Evolutionary conservation across 306 rosid genomes (phyloP), one percentile per base, ranked within the genome.

Genomic region (Lagenaria siceraria): DNA sequence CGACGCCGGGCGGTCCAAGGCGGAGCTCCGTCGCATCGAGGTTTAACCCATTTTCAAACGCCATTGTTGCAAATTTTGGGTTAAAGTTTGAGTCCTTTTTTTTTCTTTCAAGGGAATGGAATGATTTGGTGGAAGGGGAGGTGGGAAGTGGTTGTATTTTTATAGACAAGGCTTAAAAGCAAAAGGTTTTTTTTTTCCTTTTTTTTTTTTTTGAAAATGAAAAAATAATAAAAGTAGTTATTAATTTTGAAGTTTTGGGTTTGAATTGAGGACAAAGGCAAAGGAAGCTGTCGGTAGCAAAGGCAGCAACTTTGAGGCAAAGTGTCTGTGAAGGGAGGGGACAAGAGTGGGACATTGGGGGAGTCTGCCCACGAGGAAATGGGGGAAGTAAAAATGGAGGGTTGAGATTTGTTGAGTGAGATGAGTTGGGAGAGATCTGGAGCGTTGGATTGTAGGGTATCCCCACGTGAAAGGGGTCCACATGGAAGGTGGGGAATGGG

Each of bases 241-340:
- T 3, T 51, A 15, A 51, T 0, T 17, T 51, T 1, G n/a, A 51
- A 51, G 6, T 2, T 46, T 46, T 46, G 35, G 24, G 58, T 71
- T 71, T 71, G 87, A 93, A 89, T 84, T 85, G 52, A 48, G 96
- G 96, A 93, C 87, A 90, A 87, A 88, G 97, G 86, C 79, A 88
- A 84, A 87, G 77, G 69, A 73, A 77, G 87, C 74, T 91, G 98
- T 91, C 96, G 97, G 96, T 81, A 82, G 94, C 77, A 49, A 29
- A 0, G 42, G 77, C 77, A 29, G 61, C 77, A 72, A 51, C 77
- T 72, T 72, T 72, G 77, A 72, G 77, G 77, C 77, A 72, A 25
- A 19, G 48, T 62, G 69, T 62, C 43, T 7, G 5, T 19, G 70
- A 13, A 33, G 7, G 5, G 15, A 71, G 77, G 77, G 61, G 77